Percentiles rank a stretch among this genome's conserved stretches.
phyloP scores from a whole-genome alignment of 2,329 filamentous ascomycete species.

The Tricladium varicosporioides region DNA sequence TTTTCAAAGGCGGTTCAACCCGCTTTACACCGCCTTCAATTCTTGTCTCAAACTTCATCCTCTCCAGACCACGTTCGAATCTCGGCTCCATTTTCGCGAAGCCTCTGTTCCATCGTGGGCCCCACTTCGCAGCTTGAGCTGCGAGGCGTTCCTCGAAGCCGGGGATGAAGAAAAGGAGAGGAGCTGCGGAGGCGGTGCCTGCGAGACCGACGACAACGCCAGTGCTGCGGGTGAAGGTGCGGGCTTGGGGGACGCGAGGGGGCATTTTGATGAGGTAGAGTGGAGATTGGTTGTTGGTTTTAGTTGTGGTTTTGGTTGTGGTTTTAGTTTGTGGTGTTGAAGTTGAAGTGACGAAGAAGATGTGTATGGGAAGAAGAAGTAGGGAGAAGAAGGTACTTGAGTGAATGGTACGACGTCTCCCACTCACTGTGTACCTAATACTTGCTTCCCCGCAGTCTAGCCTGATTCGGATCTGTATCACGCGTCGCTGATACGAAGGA shows the following conservation, averaged over 20 bases:
- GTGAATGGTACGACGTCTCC: no score
- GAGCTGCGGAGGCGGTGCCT: slow-evolving; percentile 16
- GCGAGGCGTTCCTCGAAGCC: slow-evolving; percentile 24
- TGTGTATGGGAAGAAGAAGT: no score
- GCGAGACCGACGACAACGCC: slow-evolving; percentile 19
- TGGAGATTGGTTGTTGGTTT: no score
- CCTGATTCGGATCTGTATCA: no score
- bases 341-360: no score
- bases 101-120: slow-evolving; percentile 23
- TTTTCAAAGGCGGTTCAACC: slow-evolving; percentile 25
- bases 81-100: slow-evolving; percentile 13
- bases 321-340: no score
- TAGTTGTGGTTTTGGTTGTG: no score
- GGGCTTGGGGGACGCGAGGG: slow-evolving; percentile 4
- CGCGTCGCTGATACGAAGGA: no score
- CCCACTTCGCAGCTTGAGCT: slow-evolving; percentile 25
- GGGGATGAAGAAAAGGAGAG: slow-evolving; percentile 25
- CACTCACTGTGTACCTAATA: no score
- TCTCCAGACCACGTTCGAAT: slow-evolving; percentile 13
- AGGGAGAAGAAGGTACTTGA: no score
- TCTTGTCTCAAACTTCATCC: not conserved
- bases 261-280: no score
- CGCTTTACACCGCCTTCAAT: slow-evolving; percentile 18
- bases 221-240: slow-evolving; percentile 7
- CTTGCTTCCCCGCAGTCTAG: no score